Percentiles rank a stretch among this genome's conserved stretches.
These are phyloP conservation scores for Hypocreales sp. DNA, from an alignment of 2,329 filamentous ascomycete genomes.

Conservation along the genomic window DNA sequence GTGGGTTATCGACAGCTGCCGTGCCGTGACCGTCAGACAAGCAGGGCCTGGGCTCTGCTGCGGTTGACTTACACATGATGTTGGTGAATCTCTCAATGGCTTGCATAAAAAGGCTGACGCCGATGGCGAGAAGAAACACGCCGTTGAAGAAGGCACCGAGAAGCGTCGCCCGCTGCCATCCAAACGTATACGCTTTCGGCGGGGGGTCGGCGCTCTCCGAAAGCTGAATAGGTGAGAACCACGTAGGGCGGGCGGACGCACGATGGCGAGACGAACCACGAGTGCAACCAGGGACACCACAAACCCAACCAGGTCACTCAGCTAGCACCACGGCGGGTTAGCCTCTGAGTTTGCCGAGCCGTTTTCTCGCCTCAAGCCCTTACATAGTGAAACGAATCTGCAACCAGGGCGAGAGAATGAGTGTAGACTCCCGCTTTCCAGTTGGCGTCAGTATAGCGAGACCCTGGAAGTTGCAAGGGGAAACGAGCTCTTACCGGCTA, in stretches of 20 bases:
- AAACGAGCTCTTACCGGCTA: too few species aligned
- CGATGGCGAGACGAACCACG: slow-evolving; percentile 27
- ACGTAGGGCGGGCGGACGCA: background rate
- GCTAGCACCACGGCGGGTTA: too few species aligned
- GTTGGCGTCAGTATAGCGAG: too few species aligned
- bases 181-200: slow-evolving; percentile 42
- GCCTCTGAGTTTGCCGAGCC: too few species aligned
- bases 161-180: slow-evolving; percentile 62
- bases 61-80: slow-evolving; percentile 29
- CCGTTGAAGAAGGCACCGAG: slow-evolving; percentile 73
- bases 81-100: slow-evolving; percentile 55
- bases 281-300: slow-evolving; percentile 50
- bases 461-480: too few species aligned
- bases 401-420: slow-evolving; percentile 53
- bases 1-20: slow-evolving; percentile 46
- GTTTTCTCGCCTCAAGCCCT: too few species aligned
- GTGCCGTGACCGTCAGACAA: too few species aligned
- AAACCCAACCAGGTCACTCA: slow-evolving; percentile 59
- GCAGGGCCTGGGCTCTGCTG: too few species aligned
- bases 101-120: slow-evolving; percentile 58
- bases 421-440: slow-evolving; percentile 60
- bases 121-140: slow-evolving; percentile 55
- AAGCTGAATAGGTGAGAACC: slow-evolving; percentile 25
- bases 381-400: slow-evolving; percentile 69
- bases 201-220: slow-evolving; percentile 35